phyloP scores from a whole-genome alignment of 345 rosid species.

The Firmiana major region DNA sequence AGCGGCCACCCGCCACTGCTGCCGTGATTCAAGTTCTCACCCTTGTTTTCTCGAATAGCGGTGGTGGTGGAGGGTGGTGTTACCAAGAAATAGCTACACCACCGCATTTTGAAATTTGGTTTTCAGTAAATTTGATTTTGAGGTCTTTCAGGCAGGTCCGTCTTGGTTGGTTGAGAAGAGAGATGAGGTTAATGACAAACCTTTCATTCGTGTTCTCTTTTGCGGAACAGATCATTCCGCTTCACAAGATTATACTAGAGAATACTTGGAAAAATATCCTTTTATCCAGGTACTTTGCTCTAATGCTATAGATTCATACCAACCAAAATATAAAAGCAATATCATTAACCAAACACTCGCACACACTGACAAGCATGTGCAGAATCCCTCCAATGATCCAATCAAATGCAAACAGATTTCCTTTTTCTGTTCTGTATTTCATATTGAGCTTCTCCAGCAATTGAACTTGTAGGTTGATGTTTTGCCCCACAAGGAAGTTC shows the following conservation, averaged over 20 bases:
- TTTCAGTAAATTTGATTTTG: too few species aligned
- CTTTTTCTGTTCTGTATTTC: background rate
- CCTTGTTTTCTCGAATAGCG: too few species aligned
- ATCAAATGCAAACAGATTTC: background rate
- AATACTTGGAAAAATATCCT: slow-evolving; percentile 55
- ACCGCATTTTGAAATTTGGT: too few species aligned
- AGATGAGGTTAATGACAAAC: slow-evolving; percentile 26
- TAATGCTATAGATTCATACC: background rate
- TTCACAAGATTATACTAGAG: slow-evolving; percentile 63
- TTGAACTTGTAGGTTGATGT: slow-evolving; percentile 59
- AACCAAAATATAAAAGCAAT: background rate
- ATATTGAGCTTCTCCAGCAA: background rate
- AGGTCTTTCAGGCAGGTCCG: slow-evolving; percentile 20
- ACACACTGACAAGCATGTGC: background rate
- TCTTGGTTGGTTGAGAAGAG: slow-evolving; percentile 23
- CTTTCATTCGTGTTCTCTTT: slow-evolving; percentile 60
- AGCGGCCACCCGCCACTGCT: too few species aligned
- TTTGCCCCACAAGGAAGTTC: slow-evolving; percentile 50
- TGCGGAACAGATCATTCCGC: slow-evolving; percentile 64
- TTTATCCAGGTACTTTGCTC: slow-evolving; percentile 46
- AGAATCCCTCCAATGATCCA: background rate
- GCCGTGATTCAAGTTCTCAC: too few species aligned
- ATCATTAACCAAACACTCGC: background rate
- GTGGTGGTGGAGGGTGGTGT: too few species aligned
- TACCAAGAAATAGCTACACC: too few species aligned